A percentile compares a stretch with the other conserved stretches of the same genome.
phyloP scores from a whole-genome alignment of 2,329 filamentous ascomycete species.

The Exophiala calicioides region DNA sequence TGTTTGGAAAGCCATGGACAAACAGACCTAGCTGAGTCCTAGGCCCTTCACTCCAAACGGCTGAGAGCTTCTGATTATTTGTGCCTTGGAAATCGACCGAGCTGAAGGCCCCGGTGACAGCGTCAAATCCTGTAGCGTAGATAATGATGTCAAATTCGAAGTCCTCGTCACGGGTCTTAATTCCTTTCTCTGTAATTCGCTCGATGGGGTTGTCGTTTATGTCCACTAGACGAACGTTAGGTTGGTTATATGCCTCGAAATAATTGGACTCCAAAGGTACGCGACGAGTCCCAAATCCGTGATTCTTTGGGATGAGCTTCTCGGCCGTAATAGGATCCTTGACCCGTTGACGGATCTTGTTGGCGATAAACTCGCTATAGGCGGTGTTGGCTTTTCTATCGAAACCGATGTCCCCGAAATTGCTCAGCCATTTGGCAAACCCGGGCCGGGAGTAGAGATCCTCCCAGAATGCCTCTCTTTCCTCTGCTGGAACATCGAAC shows the following conservation, averaged over 20 bases:
- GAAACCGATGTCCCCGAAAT: constrained; percentile 56
- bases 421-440: constrained; percentile 54
- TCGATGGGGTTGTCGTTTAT: constrained; percentile 46
- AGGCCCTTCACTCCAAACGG: constrained; percentile 33
- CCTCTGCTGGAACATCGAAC: constrained; percentile 11
- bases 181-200: constrained; percentile 42
- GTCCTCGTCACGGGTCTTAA: constrained; percentile 42
- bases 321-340: constrained; percentile 53
- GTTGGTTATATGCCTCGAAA: constrained; percentile 52
- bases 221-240: constrained; percentile 51
- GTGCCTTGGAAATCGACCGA: constrained; percentile 42
- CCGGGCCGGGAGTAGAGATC: constrained; percentile 54
- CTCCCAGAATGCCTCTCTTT: constrained; percentile 50
- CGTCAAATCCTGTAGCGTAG: constrained; percentile 48
- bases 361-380: constrained; percentile 57
- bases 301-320: constrained; percentile 56
- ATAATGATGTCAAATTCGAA: constrained; percentile 45
- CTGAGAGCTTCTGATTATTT: constrained; percentile 37
- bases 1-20: constrained; percentile 48
- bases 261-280: constrained; percentile 52
- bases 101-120: constrained; percentile 45
- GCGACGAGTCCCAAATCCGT: constrained; percentile 58
- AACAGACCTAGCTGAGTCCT: constrained; percentile 45
- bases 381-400: constrained; percentile 52
- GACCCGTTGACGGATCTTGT: constrained; percentile 55